Conservation (phyloP, 116 monocot species). For the Iris pallida region DNA sequence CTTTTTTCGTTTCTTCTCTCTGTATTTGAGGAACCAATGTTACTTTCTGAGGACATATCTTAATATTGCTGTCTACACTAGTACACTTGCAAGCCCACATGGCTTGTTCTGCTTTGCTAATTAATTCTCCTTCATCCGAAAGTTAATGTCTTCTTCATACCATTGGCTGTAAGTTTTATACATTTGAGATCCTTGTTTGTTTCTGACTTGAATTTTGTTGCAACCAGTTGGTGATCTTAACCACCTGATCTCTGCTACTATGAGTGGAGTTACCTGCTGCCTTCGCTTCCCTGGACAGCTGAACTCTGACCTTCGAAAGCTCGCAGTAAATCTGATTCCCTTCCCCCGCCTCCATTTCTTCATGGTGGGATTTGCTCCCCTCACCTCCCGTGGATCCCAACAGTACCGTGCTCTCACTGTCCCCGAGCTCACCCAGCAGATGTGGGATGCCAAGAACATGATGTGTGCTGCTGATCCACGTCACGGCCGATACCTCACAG, state of each 20-base stretch:
- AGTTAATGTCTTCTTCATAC: no score
- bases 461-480: slow-evolving; percentile 8
- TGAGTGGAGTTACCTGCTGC: slow-evolving; percentile 9
- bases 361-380: slow-evolving; percentile 8
- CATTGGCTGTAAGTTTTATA: no score
- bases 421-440: slow-evolving; percentile 5
- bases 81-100: no score
- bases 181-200: no score
- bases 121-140: no score
- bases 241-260: slow-evolving; percentile 5
- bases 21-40: no score
- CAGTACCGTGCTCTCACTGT: slow-evolving; percentile 5
- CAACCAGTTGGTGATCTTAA: slow-evolving; percentile 13
- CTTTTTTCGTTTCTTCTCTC: no score
- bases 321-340: slow-evolving; percentile 8
- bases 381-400: slow-evolving; percentile 12
- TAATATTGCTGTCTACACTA: no score
- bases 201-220: background rate
- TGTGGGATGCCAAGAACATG: slow-evolving; percentile 10
- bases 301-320: slow-evolving; percentile 6
- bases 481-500: slow-evolving; percentile 4
- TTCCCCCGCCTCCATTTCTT: slow-evolving; percentile 14
- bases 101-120: no score
- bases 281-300: slow-evolving; percentile 5
- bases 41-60: no score